Conservation (phyloP, 305 asterid species). For the Ilex paraguariensis region DNA sequence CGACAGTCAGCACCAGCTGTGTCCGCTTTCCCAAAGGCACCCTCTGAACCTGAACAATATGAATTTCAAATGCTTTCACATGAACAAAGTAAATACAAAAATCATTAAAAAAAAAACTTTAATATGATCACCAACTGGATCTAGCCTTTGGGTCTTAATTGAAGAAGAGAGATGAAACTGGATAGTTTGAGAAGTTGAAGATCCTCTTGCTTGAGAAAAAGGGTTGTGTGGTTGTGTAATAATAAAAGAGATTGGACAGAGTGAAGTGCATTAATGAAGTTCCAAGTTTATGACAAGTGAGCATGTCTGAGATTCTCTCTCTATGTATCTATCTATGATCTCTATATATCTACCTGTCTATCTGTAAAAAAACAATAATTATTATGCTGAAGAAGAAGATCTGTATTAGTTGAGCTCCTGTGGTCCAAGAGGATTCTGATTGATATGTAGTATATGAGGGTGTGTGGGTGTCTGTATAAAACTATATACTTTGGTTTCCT, state of each 20-base stretch:
- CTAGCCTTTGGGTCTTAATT: conserved; percentile 16
- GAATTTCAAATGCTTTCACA: no score
- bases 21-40: no score
- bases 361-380: conserved; percentile 28
- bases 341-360: conserved; percentile 20
- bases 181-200: conserved; percentile 21
- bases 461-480: no score
- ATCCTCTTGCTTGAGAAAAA: conserved; percentile 11
- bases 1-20: no score
- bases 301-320: conserved; percentile 21
- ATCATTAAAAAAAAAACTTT: no score
- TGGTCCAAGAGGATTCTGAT: no score
- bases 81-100: background rate
- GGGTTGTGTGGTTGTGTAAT: conserved; percentile 8
- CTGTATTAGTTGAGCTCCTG: background rate
- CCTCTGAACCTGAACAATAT: no score
- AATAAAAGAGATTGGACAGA: conserved; percentile 16
- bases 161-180: conserved; percentile 9
- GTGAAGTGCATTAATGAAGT: conserved; percentile 13
- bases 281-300: conserved; percentile 34
- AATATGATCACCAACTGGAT: background rate
- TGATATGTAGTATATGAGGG: no score
- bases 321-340: conserved; percentile 8
- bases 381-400: conserved; percentile 22
- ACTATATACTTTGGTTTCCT: background rate